Percentiles rank a stretch among this genome's conserved stretches.
These are phyloP conservation scores for Colletotrichum coccodes DNA, from an alignment of 2,329 filamentous ascomycete genomes.

Conservation along the genomic window DNA sequence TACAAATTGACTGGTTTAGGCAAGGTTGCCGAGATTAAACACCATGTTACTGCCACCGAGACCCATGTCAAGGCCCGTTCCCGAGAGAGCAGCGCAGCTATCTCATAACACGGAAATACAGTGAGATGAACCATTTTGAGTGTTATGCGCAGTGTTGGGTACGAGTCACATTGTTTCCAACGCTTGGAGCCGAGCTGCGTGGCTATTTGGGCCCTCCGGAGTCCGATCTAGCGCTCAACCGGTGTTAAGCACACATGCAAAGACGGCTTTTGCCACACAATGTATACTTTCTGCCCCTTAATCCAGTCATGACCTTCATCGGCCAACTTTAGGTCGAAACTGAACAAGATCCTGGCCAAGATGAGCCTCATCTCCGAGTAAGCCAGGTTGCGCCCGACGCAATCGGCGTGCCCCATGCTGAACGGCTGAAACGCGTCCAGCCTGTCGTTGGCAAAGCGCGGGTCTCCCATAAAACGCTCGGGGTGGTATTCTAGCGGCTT, in stretches of 20 bases:
- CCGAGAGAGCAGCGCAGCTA: no score
- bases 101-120: no score
- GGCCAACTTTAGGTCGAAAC: slow-evolving; percentile 54
- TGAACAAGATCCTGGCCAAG: slow-evolving; percentile 53
- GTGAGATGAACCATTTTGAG: no score
- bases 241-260: slow-evolving; percentile 2
- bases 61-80: no score
- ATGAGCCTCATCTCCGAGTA: slow-evolving; percentile 60
- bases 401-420: slow-evolving; percentile 57
- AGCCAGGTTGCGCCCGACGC: slow-evolving; percentile 59
- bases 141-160: no score
- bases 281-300: slow-evolving; percentile 10
- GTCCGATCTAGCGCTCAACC: neutral
- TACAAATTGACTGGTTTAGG: no score
- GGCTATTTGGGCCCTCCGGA: no score
- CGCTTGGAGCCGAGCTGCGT: no score
- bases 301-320: slow-evolving; percentile 48
- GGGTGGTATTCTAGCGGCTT: slow-evolving; percentile 56
- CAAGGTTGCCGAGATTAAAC: no score
- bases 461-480: slow-evolving; percentile 50
- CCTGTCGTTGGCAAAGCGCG: slow-evolving; percentile 44
- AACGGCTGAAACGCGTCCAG: slow-evolving; percentile 57
- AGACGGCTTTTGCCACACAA: slow-evolving; percentile 2
- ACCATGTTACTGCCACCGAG: no score
- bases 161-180: no score